Base-by-base conservation (phyloP, 2,329 filamentous ascomycete species). In the Zopfia rhizophila region DNA sequence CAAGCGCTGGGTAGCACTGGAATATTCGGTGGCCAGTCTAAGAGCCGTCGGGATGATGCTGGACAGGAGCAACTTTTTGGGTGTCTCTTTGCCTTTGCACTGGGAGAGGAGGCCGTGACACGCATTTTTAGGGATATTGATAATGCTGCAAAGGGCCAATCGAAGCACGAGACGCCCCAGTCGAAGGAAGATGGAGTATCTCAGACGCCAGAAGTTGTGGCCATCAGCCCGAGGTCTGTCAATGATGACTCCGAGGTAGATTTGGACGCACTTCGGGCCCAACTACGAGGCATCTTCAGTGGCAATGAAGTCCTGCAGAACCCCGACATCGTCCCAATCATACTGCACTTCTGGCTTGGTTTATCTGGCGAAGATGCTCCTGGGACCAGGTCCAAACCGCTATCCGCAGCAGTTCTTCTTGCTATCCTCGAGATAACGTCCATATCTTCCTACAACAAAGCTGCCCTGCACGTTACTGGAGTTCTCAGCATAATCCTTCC, bases 41-140 rank as follows among this genome's bases (percentile, higher is more conserved):
- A 62, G 17, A 66, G 53, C 45, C 61, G 45, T 27, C 65, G 59
- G 21, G 68, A 74, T 49, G 62, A 71, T 54, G 63, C 63, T 10
- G 70, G 67, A 25, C 67, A 70, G 31, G 89, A 95, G 58, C 88
- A 92, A 69, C 79, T 95, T 3, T 95, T 95, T 72, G 91, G 91
- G 19, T 87, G 88, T 58, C 81, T 97, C 7, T 79, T 96, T 37
- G 84, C 89, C 4, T 93, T 95, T 72, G 86, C 88, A 1, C 73
- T 96, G 38, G 88, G 91, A 43, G 88, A 96, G 66, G 85, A 91
- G 63, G 82, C 85, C 31, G 78, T 93, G 48, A 84, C 88, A 40
- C 77, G 82, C 43, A 77, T 94, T 36, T 94, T 90, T 66, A 71
- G 65, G 11, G 60, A 72, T 46, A 63, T 72, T 12, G 65, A 67